Conservation (phyloP, 805 yeast species). For the Candida arabinofermentans region DNA sequence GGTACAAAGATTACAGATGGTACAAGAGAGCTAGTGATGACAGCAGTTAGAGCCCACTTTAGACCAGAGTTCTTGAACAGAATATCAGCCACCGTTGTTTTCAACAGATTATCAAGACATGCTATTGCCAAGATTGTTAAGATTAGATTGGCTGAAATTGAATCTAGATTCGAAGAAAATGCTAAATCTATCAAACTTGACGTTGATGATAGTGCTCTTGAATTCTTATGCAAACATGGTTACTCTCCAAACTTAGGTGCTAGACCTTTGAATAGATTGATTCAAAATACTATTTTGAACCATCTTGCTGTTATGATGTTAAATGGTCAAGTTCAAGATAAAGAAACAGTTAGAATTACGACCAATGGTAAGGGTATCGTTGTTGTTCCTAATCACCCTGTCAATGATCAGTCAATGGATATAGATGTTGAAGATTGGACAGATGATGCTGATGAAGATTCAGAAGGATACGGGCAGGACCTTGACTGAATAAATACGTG, state of each 20-base stretch:
- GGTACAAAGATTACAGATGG: slow-evolving; percentile 59
- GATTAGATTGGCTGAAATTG: slow-evolving; percentile 80
- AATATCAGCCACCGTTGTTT: slow-evolving; percentile 87
- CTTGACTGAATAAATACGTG: slow-evolving; percentile 22
- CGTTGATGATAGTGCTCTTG: slow-evolving; percentile 72
- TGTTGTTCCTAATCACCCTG: slow-evolving; percentile 83
- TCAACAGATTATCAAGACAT: slow-evolving; percentile 86
- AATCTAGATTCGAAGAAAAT: slow-evolving; percentile 76
- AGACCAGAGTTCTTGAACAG: slow-evolving; percentile 97
- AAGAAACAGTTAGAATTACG: slow-evolving; percentile 74
- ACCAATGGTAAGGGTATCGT: slow-evolving; percentile 60
- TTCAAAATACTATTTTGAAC: slow-evolving; percentile 84
- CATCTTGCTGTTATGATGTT: slow-evolving; percentile 83
- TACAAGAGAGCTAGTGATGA: slow-evolving; percentile 78
- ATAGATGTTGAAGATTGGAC: slow-evolving; percentile 58
- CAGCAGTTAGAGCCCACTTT: slow-evolving; percentile 80
- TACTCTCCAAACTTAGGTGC: slow-evolving; percentile 95
- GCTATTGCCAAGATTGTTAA: slow-evolving; percentile 91
- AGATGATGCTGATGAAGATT: slow-evolving; percentile 58
- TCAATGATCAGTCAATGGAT: slow-evolving; percentile 47
- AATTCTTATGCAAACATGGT: slow-evolving; percentile 79
- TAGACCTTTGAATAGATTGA: slow-evolving; percentile 89
- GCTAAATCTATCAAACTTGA: slow-evolving; percentile 74
- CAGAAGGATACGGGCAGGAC: slow-evolving; percentile 29
- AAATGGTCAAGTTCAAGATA: slow-evolving; percentile 82